Base-by-base conservation (phyloP, 2,329 filamentous ascomycete genomes). In the Alternaria angustiovoidea region DNA sequence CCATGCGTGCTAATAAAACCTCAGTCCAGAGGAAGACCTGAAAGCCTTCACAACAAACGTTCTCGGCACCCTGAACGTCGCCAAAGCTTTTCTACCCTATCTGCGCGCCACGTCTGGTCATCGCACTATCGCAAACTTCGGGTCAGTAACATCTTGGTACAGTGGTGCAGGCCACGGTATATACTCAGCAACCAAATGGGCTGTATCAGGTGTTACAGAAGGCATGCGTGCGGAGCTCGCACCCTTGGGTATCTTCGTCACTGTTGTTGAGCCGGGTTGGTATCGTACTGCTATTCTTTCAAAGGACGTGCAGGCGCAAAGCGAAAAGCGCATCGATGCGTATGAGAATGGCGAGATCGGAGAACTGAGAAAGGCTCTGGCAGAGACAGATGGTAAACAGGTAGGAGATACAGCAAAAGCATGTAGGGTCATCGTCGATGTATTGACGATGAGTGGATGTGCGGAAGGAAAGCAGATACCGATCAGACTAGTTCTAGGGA, bases 361-460 rank as follows among this genome's bases (percentile, higher is more conserved):
- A 7, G 49, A 69, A 30, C 36, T 74, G 18, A 70, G 81, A 52
- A 70, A 63, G 18, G 42, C 56, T 3, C 60, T 86, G 32, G 70
- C 73, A 3, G 42, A 44, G 3, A 73, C 74, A 11, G 75, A 87
- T 61, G 78, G 82, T 16, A 81, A 82, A 0, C 86, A 89, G 75
- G 81, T 78, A 0, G 87, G 87, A 0, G 86, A 89, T 67, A 80
- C 86, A 3, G 75, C 73, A 18, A 88, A 88, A 77, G 87, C 83
- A 0, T 76, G 78, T 7, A 79, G 75, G 57, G 80, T 85, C 1
- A 78, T 87, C 28, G 80, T 88, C 5, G 87, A 89, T 63, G 78
- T 87, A 14, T 64, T 89, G 64, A 87, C 84, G 7, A 78, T 78
- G 43, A 81, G 77, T 2, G 86, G 86, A 0, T 76, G 78, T 24